phyloP scores from a whole-genome alignment of 495 filamentous ascomycete species.

The Rusavskia elegans region DNA sequence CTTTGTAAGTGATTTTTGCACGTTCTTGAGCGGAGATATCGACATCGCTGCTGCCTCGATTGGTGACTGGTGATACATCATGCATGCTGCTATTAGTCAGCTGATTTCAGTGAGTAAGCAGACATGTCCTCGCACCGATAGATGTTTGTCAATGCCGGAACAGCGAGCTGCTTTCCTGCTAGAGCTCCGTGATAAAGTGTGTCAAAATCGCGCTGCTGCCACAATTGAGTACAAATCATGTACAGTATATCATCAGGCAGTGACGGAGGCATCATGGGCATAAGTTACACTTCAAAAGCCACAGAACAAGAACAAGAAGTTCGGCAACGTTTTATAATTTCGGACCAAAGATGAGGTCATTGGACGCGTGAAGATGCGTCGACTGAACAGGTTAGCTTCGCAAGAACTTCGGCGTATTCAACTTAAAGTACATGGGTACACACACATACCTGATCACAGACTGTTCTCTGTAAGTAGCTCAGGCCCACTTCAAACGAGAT shows the following conservation, averaged over 20 bases:
- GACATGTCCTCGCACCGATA: conserved; percentile 36
- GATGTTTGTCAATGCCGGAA: conserved; percentile 41
- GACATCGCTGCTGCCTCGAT: conserved; percentile 23
- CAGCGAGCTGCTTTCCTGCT: conserved; percentile 32
- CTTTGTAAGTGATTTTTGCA: conserved; percentile 1
- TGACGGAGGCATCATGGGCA: not conserved
- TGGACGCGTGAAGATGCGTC: not conserved
- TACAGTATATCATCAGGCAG: conserved; percentile 46
- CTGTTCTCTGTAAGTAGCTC: too few species aligned
- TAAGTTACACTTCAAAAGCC: not conserved
- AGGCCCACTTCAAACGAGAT: too few species aligned
- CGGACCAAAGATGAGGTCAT: conserved; percentile 12
- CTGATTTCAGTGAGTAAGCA: not conserved
- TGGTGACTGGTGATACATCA: conserved; percentile 23
- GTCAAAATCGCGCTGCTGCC: conserved; percentile 32
- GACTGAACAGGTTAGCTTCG: too few species aligned
- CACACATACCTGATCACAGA: too few species aligned
- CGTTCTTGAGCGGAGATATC: conserved; percentile 15
- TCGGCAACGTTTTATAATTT: not conserved
- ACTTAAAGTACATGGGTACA: too few species aligned
- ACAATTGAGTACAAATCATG: conserved; percentile 41
- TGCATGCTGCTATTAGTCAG: conserved; percentile 17
- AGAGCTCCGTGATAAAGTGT: conserved; percentile 40
- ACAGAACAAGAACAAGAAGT: not conserved
- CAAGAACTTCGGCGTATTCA: too few species aligned